Percentiles rank a stretch among this genome's conserved stretches.
phyloP scores from a whole-genome alignment of 2,329 filamentous ascomycete species.

The Colletotrichum filicis region DNA sequence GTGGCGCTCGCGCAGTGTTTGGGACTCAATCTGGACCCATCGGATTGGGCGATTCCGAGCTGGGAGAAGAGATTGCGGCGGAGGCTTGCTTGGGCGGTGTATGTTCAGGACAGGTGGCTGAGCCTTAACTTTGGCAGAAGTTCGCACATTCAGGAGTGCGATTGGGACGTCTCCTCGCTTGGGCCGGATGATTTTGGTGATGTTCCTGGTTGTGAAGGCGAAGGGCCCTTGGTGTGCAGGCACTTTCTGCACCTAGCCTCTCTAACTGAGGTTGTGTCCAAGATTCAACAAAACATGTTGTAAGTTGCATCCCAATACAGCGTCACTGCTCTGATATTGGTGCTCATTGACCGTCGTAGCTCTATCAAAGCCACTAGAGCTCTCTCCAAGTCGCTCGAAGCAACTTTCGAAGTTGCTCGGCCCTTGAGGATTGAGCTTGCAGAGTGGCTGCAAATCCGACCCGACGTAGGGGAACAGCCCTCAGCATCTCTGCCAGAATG shows the following conservation, averaged over 20 bases:
- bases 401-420: slow-evolving; percentile 20
- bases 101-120: slow-evolving; percentile 22
- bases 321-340: no score
- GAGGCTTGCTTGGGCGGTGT: slow-evolving; percentile 20
- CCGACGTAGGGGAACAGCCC: slow-evolving; percentile 10
- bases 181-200: neutral
- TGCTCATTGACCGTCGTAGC: neutral
- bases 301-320: neutral
- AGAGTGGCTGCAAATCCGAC: slow-evolving; percentile 12
- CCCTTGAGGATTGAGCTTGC: slow-evolving; percentile 21
- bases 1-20: slow-evolving; percentile 19
- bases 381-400: slow-evolving; percentile 9
- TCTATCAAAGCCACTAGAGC: slow-evolving; percentile 11
- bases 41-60: slow-evolving; percentile 8
- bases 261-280: slow-evolving; percentile 15
- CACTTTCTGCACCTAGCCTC: slow-evolving; percentile 21
- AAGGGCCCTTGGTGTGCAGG: neutral
- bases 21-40: slow-evolving; percentile 18
- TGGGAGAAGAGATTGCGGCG: slow-evolving; percentile 25
- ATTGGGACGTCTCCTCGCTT: slow-evolving; percentile 17
- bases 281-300: slow-evolving; percentile 26
- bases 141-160: slow-evolving; percentile 22
- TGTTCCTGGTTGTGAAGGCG: neutral
- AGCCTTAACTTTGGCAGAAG: slow-evolving; percentile 23
- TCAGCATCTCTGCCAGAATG: neutral